Evolutionary conservation across 495 filamentous ascomycete genomes (phyloP).

Genomic region (Darksidea phi): DNA sequence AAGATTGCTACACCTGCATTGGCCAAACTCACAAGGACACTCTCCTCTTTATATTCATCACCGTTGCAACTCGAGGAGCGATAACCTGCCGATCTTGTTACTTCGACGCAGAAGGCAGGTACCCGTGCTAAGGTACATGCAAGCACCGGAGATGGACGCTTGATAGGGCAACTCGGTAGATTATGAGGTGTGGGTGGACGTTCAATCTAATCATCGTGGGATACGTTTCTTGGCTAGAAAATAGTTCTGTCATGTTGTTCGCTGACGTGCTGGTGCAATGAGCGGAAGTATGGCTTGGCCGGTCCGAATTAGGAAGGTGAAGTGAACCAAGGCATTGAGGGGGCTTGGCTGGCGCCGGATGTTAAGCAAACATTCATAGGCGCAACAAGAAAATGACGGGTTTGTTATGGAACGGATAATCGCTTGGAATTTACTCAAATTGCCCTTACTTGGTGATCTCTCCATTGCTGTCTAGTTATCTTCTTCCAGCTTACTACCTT

Average conservation of each 20-base stretch:
- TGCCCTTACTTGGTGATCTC: too few species aligned
- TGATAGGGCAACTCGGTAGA: background rate
- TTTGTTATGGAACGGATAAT: too few species aligned
- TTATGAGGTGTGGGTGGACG: slow-evolving; percentile 1
- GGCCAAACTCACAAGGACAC: background rate
- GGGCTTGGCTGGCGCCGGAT: slow-evolving; percentile 4
- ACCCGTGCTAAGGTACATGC: background rate
- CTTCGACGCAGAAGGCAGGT: slow-evolving; percentile 18
- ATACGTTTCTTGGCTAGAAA: slow-evolving; percentile 8
- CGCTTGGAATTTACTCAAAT: too few species aligned
- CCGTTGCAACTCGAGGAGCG: too few species aligned
- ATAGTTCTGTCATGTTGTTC: slow-evolving; percentile 8
- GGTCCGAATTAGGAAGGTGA: slow-evolving; percentile 12
- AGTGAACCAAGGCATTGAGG: background rate
- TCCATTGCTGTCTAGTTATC: too few species aligned
- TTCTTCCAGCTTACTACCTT: too few species aligned
- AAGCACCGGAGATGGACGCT: slow-evolving; percentile 1
- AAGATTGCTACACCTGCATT: background rate
- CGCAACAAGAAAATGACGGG: too few species aligned
- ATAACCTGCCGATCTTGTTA: slow-evolving; percentile 6
- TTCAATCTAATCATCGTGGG: slow-evolving; percentile 16
- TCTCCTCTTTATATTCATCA: background rate
- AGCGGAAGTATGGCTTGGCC: slow-evolving; percentile 11
- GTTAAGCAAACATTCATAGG: too few species aligned
- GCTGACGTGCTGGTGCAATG: slow-evolving; percentile 6